A percentile compares a stretch with the other conserved stretches of the same genome.
Evolutionary conservation across 108 stramenopile species (phyloP).

Genomic region (Cyclostephanos tholiformis): DNA sequence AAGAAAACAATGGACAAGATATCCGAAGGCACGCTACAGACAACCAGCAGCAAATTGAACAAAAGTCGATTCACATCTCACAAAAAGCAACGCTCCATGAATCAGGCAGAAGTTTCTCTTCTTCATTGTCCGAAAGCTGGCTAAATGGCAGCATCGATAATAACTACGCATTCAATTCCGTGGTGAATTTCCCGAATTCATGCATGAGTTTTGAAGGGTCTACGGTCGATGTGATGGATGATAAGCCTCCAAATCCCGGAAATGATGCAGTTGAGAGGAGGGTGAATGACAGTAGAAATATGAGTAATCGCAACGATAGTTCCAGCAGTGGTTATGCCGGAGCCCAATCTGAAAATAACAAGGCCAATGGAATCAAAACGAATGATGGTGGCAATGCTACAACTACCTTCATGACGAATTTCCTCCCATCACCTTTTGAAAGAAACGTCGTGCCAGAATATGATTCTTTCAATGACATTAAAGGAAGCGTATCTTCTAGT

Average conservation of each 20-base stretch:
- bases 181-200: constrained; percentile 12
- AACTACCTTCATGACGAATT: too few relatives aligned
- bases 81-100: neutral
- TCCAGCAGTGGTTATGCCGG: too few relatives aligned
- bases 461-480: too few relatives aligned
- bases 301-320: too few relatives aligned
- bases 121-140: constrained; percentile 13
- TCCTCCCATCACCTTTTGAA: neutral
- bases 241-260: too few relatives aligned
- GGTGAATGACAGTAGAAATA: too few relatives aligned
- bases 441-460: neutral
- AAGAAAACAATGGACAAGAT: too few relatives aligned
- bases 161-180: constrained; percentile 15
- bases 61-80: neutral
- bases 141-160: constrained; percentile 9
- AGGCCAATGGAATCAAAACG: too few relatives aligned
- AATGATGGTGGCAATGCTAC: too few relatives aligned
- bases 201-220: neutral
- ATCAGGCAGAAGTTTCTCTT: neutral
- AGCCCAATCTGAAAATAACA: too few relatives aligned
- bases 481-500: neutral
- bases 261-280: too few relatives aligned
- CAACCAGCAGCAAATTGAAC: constrained; percentile 5
- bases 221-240: neutral
- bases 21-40: neutral